phyloP scores from a whole-genome alignment of 768 basidiomycete species.

The Psilocybe subaeruginosa region DNA sequence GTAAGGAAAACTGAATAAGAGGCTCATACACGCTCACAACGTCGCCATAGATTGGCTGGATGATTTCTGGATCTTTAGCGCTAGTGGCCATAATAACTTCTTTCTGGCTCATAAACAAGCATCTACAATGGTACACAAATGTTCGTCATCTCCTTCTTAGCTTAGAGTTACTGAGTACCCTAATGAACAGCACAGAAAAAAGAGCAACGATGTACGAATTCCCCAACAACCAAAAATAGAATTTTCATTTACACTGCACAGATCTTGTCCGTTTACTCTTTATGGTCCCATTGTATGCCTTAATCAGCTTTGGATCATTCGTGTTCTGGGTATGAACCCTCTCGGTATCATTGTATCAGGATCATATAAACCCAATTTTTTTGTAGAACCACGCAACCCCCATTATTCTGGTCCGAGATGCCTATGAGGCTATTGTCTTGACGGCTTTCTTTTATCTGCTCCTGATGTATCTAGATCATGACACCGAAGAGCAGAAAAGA shows the following conservation, averaged over 20 bases:
- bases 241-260: constrained; percentile 23
- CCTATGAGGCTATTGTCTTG: constrained; percentile 77
- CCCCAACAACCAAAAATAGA: too few species aligned
- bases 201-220: constrained; percentile 64
- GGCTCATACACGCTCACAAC: neutral
- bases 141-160: constrained; percentile 37
- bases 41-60: constrained; percentile 63
- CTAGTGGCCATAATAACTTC: constrained; percentile 58
- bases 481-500: constrained; percentile 60
- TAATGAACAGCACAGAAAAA: constrained; percentile 48
- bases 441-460: constrained; percentile 82
- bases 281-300: constrained; percentile 78
- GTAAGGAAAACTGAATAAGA: constrained; percentile 31
- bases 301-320: constrained; percentile 69
- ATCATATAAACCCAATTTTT: neutral
- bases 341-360: neutral
- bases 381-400: constrained; percentile 67
- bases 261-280: constrained; percentile 77
- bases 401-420: constrained; percentile 68
- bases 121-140: constrained; percentile 73
- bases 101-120: constrained; percentile 75
- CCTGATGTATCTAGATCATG: constrained; percentile 67
- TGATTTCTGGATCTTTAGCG: constrained; percentile 63
- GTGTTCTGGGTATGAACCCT: constrained; percentile 61
- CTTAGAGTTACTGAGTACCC: neutral